Conservation (phyloP, 2,329 filamentous ascomycete species). For the Fusarium lateritium region DNA sequence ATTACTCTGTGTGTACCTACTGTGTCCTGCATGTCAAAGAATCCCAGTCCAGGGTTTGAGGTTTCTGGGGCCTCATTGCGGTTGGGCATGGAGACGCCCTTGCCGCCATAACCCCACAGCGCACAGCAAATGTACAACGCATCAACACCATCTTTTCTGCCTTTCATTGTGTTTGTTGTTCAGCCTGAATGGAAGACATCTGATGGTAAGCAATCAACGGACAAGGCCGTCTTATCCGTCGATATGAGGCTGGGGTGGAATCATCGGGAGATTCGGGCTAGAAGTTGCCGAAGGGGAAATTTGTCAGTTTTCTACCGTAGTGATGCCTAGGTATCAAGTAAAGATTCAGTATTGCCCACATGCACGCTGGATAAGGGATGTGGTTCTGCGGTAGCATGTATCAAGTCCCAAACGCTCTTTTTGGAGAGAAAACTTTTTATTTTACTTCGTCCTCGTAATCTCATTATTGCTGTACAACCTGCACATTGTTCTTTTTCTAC, state of each 20-base stretch:
- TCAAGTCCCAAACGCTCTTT: background rate
- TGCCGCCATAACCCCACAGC: slow-evolving; percentile 57
- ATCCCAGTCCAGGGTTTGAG: slow-evolving; percentile 21
- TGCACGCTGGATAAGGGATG: slow-evolving; percentile 1
- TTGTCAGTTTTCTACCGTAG: background rate
- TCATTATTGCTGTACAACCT: slow-evolving; percentile 81
- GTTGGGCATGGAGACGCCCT: slow-evolving; percentile 66
- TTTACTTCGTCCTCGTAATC: slow-evolving; percentile 36
- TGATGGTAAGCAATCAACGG: slow-evolving; percentile 10
- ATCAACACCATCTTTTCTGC: slow-evolving; percentile 52
- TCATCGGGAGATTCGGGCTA: background rate
- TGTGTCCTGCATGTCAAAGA: slow-evolving; percentile 43
- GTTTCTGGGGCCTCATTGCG: slow-evolving; percentile 50
- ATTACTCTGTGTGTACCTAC: slow-evolving; percentile 13
- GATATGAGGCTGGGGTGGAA: slow-evolving; percentile 1
- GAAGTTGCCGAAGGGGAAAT: background rate
- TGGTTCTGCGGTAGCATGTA: background rate
- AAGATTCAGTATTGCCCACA: slow-evolving; percentile 6
- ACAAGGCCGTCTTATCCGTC: slow-evolving; percentile 1
- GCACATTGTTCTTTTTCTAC: slow-evolving; percentile 91
- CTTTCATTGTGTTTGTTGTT: slow-evolving; percentile 21
- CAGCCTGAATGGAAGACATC: slow-evolving; percentile 27
- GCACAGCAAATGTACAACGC: slow-evolving; percentile 64
- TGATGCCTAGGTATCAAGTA: slow-evolving; percentile 3
- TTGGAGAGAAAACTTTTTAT: slow-evolving; percentile 24